These are phyloP conservation scores for Erigeron philadelphicus DNA, from an alignment of 140 eudicot genomes.

Conservation along the genomic window DNA sequence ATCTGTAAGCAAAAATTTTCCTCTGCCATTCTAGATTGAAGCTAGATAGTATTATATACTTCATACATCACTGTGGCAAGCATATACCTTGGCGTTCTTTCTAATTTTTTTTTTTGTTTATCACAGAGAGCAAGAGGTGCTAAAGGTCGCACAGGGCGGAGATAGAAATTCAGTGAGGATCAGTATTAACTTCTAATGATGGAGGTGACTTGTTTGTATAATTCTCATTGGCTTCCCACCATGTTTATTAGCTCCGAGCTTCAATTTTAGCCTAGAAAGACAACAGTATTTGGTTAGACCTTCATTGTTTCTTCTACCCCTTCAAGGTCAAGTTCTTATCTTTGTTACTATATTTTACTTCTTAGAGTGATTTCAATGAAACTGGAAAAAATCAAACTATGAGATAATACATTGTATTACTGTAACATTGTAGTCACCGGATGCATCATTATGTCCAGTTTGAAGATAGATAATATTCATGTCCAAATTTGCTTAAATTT, in stretches of 20 bases:
- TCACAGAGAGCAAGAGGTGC: conserved; percentile 57
- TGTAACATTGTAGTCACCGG: neutral
- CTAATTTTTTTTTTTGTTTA: neutral
- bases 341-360: neutral
- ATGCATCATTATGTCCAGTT: neutral
- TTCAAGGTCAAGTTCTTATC: neutral
- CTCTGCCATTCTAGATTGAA: neutral
- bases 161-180: conserved; percentile 14
- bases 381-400: neutral
- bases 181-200: neutral
- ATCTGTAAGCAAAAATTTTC: conserved; percentile 52
- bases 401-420: neutral
- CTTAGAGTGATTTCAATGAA: neutral
- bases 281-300: conserved; percentile 11
- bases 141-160: conserved; percentile 63
- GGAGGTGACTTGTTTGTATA: conserved; percentile 29
- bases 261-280: conserved; percentile 8
- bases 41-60: neutral
- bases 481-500: too few species aligned
- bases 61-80: neutral
- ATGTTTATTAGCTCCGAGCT: conserved; percentile 2
- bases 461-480: neutral
- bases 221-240: conserved; percentile 18
- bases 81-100: conserved; percentile 3
- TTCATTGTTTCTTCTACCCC: neutral